Evolutionary conservation across 1,284 basidiomycete genomes (phyloP).

Genomic region (Boletus semigastroideus): DNA sequence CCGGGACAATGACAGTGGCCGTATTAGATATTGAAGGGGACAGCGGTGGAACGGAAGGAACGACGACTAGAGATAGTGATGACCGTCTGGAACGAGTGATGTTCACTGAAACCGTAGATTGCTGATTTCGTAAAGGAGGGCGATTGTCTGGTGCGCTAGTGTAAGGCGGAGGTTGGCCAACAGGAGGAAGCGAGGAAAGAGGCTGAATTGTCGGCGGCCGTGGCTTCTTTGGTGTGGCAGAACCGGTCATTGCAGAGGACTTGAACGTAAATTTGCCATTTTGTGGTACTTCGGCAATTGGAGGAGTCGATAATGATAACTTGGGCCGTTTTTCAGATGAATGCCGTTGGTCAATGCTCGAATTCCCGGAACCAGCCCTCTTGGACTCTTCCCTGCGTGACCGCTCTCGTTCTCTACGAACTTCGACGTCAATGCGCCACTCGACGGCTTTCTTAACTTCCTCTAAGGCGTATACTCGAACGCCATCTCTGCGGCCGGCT

Average conservation of each 20-base stretch:
- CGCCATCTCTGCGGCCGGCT: constrained; percentile 77
- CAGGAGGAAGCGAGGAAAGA: constrained; percentile 17
- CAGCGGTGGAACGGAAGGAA: constrained; percentile 47
- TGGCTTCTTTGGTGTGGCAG: constrained; percentile 27
- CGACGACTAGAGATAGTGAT: constrained; percentile 58
- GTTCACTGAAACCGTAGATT: constrained; percentile 32
- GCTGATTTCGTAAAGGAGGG: constrained; percentile 22
- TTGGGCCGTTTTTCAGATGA: constrained; percentile 47
- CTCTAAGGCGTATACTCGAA: constrained; percentile 80
- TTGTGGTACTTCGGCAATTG: constrained; percentile 36
- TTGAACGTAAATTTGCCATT: constrained; percentile 40
- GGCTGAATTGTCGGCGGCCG: constrained; percentile 39
- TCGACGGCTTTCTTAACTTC: constrained; percentile 80
- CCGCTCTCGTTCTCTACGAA: constrained; percentile 68
- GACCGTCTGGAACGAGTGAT: constrained; percentile 35
- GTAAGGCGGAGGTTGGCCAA: constrained; percentile 35
- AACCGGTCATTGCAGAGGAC: constrained; percentile 36
- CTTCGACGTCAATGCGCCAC: constrained; percentile 80
- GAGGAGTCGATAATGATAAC: constrained; percentile 47
- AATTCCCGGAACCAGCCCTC: constrained; percentile 37
- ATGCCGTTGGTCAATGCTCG: constrained; percentile 36
- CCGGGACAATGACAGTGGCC: constrained; percentile 6
- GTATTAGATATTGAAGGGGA: constrained; percentile 34
- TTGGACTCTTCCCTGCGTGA: constrained; percentile 64
- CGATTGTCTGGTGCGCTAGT: constrained; percentile 20